These are phyloP conservation scores for Botrytis aclada DNA, from an alignment of 2,329 filamentous ascomycete species.

Conservation along the genomic window DNA sequence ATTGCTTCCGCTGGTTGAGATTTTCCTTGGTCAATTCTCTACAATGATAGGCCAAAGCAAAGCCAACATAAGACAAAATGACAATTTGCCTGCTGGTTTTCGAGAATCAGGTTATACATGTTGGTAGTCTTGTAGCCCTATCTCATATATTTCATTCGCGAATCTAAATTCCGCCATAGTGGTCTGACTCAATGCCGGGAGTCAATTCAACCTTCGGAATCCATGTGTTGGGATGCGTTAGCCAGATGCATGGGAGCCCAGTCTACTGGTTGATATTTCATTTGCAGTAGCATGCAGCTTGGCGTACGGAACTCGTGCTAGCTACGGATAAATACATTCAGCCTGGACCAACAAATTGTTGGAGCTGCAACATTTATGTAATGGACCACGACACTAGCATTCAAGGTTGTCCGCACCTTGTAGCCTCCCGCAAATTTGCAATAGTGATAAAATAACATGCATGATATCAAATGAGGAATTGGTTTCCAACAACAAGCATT, in stretches of 20 bases:
- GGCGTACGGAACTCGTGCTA: slow-evolving; percentile 13
- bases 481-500: background rate
- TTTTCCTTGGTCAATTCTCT: background rate
- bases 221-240: slow-evolving; percentile 8
- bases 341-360: slow-evolving; percentile 14
- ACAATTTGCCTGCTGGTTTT: background rate
- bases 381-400: background rate
- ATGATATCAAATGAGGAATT: background rate
- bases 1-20: background rate
- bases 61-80: background rate
- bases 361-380: slow-evolving; percentile 4
- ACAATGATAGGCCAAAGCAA: slow-evolving; percentile 1
- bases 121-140: background rate
- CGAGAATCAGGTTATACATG: background rate
- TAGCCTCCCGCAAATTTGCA: background rate
- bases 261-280: slow-evolving; percentile 6
- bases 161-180: slow-evolving; percentile 18
- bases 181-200: slow-evolving; percentile 14
- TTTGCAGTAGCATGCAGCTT: slow-evolving; percentile 6
- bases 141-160: slow-evolving; percentile 1
- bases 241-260: slow-evolving; percentile 7
- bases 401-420: background rate
- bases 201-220: slow-evolving; percentile 2
- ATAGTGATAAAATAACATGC: background rate
- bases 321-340: slow-evolving; percentile 5